A percentile compares a stretch with the other conserved stretches of the same genome.
Conservation (phyloP, 75 land plant genomes). For the Pinus taeda region DNA sequence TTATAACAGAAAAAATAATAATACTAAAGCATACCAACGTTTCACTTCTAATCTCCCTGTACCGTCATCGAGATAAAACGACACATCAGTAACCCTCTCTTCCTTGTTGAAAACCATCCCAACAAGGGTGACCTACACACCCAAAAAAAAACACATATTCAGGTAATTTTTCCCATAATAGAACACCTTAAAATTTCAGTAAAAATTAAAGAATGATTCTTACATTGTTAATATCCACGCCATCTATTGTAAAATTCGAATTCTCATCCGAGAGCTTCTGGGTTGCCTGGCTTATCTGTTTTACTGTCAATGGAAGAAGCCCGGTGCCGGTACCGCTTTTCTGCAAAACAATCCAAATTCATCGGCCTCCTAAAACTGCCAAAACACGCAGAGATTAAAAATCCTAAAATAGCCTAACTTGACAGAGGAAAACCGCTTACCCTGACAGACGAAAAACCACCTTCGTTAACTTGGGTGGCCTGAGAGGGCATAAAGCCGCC, state of each 20-base stretch:
- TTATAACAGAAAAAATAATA: conserved; percentile 6
- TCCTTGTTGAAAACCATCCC: conserved; percentile 72
- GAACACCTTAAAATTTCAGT: too few relatives aligned
- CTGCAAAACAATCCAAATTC: conserved; percentile 25
- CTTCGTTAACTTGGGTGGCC: conserved; percentile 52
- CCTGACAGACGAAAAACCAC: conserved; percentile 31
- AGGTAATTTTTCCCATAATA: not conserved
- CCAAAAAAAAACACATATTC: not conserved
- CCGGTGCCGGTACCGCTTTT: conserved; percentile 34
- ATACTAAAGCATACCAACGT: conserved; percentile 49
- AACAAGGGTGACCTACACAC: conserved; percentile 69
- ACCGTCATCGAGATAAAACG: conserved; percentile 73
- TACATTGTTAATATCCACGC: conserved; percentile 72
- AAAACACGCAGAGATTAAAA: not conserved
- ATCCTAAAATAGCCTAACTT: too few relatives aligned
- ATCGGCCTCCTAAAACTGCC: too few relatives aligned
- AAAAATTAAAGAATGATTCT: too few relatives aligned
- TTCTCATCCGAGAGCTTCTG: conserved; percentile 68
- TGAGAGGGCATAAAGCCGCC: conserved; percentile 99
- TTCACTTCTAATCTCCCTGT: conserved; percentile 81
- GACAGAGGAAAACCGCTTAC: conserved; percentile 12
- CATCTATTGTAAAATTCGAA: conserved; percentile 55
- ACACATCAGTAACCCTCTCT: conserved; percentile 76
- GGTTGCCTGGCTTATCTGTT: conserved; percentile 75
- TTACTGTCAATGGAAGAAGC: conserved; percentile 76